Conservation (phyloP, 2,329 filamentous ascomycete genomes). For the Cladophialophora immunda region DNA sequence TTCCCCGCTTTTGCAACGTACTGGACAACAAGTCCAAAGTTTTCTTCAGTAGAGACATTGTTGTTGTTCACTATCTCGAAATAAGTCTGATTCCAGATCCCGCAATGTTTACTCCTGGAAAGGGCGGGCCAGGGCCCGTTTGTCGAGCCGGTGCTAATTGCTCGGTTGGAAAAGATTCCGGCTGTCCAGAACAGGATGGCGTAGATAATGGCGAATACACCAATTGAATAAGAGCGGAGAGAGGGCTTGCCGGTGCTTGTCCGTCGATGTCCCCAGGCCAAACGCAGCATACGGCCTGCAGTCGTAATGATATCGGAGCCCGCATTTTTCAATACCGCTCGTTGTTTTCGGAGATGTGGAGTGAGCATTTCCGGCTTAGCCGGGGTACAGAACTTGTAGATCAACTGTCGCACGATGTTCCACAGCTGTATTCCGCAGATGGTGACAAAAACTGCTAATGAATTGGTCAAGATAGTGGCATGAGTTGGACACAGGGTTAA, state of each 20-base stretch:
- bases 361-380: not conserved
- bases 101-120: slow-evolving; percentile 31
- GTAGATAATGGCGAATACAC: slow-evolving; percentile 26
- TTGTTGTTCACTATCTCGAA: slow-evolving; percentile 4
- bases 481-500: slow-evolving; percentile 32
- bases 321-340: slow-evolving; percentile 35
- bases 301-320: slow-evolving; percentile 21
- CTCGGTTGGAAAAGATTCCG: slow-evolving; percentile 31
- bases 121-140: slow-evolving; percentile 28
- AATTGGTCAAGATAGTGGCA: slow-evolving; percentile 34
- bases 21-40: slow-evolving; percentile 23
- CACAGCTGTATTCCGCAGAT: slow-evolving; percentile 33
- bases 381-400: slow-evolving; percentile 28
- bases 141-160: slow-evolving; percentile 26
- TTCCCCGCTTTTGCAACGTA: slow-evolving; percentile 23
- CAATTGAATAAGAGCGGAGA: slow-evolving; percentile 26
- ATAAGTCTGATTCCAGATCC: slow-evolving; percentile 35
- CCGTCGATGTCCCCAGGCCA: slow-evolving; percentile 28
- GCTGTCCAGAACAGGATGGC: slow-evolving; percentile 27
- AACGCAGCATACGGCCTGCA: slow-evolving; percentile 26
- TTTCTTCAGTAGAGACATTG: slow-evolving; percentile 8
- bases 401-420: slow-evolving; percentile 31
- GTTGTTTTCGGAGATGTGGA: slow-evolving; percentile 21
- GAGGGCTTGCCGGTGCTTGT: slow-evolving; percentile 27
- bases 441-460: slow-evolving; percentile 35